Evolutionary conservation across 768 basidiomycete species (phyloP).

Genomic region (Mycena belliarum): DNA sequence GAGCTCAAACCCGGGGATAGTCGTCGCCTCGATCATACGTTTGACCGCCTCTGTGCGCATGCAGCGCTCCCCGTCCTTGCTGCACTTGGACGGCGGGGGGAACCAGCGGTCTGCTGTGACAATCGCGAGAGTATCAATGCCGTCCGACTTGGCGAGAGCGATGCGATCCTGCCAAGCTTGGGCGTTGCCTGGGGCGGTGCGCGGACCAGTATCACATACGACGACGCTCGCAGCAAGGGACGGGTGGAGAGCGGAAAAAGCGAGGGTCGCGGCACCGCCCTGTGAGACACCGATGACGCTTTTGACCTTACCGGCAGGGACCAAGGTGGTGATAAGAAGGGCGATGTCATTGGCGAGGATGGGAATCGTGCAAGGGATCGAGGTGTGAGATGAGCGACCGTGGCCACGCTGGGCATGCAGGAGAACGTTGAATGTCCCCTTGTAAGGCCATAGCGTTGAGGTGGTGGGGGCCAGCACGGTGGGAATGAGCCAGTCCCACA

Average conservation of each 20-base stretch:
- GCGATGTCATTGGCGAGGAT: constrained; percentile 48
- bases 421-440: constrained; percentile 45
- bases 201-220: constrained; percentile 49
- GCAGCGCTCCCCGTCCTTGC: constrained; percentile 16
- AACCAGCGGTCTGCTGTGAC: constrained; percentile 54
- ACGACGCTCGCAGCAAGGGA: constrained; percentile 40
- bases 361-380: constrained; percentile 37
- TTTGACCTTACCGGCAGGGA: constrained; percentile 37
- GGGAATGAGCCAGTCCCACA: constrained; percentile 51
- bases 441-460: constrained; percentile 17
- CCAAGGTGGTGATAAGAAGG: constrained; percentile 35
- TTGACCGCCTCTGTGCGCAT: constrained; percentile 31
- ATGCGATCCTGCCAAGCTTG: constrained; percentile 52
- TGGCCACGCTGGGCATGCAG: constrained; percentile 56
- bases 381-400: constrained; percentile 42
- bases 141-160: constrained; percentile 35
- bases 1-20: constrained; percentile 40
- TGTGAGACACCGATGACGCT: constrained; percentile 55
- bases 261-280: constrained; percentile 52
- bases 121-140: constrained; percentile 42
- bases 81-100: constrained; percentile 37
- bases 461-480: constrained; percentile 34
- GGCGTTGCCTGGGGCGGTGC: constrained; percentile 46
- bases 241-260: constrained; percentile 41
- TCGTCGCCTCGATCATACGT: constrained; percentile 41